A percentile compares a stretch with the other conserved stretches of the same genome.
phyloP scores from a whole-genome alignment of 1,139 yeast genomes.

The Yamadazyma aaseri region DNA sequence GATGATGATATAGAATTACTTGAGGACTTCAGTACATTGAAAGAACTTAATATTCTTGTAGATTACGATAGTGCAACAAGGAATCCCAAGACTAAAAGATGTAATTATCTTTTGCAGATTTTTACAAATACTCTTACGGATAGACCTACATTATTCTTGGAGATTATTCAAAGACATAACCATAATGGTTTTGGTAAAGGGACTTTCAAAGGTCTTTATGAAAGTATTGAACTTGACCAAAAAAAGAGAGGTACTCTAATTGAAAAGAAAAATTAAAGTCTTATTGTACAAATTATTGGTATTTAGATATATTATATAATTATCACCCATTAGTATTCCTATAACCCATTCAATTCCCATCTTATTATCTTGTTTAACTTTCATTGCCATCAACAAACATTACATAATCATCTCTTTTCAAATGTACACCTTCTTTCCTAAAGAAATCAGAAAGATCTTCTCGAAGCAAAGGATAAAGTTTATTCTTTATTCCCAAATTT shows the following conservation, averaged over 20 bases:
- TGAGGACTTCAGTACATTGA: constrained; percentile 46
- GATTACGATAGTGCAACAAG: constrained; percentile 63
- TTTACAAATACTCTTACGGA: constrained; percentile 76
- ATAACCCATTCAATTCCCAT: too few species aligned
- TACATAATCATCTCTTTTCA: constrained; percentile 18
- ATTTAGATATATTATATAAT: too few species aligned
- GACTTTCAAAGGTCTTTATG: constrained; percentile 77
- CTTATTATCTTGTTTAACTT: too few species aligned
- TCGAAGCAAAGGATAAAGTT: constrained; percentile 48
- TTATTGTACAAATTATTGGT: too few species aligned
- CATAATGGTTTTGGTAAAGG: constrained; percentile 89
- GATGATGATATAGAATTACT: constrained; percentile 33
- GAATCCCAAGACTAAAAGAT: constrained; percentile 23
- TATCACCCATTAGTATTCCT: too few species aligned
- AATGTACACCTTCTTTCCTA: constrained; percentile 26
- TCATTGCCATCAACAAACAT: neutral
- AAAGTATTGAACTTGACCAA: constrained; percentile 69
- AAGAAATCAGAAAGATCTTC: constrained; percentile 38
- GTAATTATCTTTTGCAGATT: constrained; percentile 72
- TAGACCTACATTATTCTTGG: constrained; percentile 79
- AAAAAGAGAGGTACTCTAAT: constrained; percentile 48
- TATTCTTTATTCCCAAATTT: constrained; percentile 41
- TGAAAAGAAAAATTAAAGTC: neutral
- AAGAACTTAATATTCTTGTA: constrained; percentile 55
- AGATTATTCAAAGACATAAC: constrained; percentile 74